These are phyloP conservation scores for Yamadazyma blattariae DNA, from an alignment of 1,139 yeast genomes.

Conservation along the genomic window DNA sequence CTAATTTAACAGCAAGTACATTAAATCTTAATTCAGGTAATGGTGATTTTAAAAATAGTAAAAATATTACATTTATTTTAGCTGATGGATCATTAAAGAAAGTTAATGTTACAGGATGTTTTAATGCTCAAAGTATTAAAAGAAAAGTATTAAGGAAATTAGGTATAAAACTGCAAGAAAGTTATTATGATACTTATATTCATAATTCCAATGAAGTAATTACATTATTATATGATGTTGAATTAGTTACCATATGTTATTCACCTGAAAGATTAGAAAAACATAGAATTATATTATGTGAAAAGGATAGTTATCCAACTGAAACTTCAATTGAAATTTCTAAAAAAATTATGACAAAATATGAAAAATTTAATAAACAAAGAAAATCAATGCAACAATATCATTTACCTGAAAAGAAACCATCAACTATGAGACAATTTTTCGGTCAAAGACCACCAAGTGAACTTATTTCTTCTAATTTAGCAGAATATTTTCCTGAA, in stretches of 20 bases:
- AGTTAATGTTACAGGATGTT: constrained; percentile 76
- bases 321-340: constrained; percentile 64
- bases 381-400: constrained; percentile 20
- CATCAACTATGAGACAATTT: constrained; percentile 48
- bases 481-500: constrained; percentile 90
- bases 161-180: constrained; percentile 43
- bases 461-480: constrained; percentile 83
- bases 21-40: constrained; percentile 5
- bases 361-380: constrained; percentile 27
- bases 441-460: constrained; percentile 94
- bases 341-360: constrained; percentile 34
- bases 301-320: constrained; percentile 62
- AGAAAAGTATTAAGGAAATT: constrained; percentile 64
- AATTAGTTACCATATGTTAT: constrained; percentile 78
- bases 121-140: constrained; percentile 77
- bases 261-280: constrained; percentile 71
- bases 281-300: constrained; percentile 69
- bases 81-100: constrained; percentile 75
- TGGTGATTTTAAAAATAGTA: constrained; percentile 35
- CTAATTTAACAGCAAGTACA: constrained; percentile 4
- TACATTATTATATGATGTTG: constrained; percentile 68
- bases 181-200: constrained; percentile 42
- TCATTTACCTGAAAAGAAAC: constrained; percentile 22
- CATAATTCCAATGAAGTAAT: constrained; percentile 27
- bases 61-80: constrained; percentile 61